These are phyloP conservation scores for Sclerotinia sclerotiorum DNA, from an alignment of 2,329 filamentous ascomycete species.

Conservation along the genomic window DNA sequence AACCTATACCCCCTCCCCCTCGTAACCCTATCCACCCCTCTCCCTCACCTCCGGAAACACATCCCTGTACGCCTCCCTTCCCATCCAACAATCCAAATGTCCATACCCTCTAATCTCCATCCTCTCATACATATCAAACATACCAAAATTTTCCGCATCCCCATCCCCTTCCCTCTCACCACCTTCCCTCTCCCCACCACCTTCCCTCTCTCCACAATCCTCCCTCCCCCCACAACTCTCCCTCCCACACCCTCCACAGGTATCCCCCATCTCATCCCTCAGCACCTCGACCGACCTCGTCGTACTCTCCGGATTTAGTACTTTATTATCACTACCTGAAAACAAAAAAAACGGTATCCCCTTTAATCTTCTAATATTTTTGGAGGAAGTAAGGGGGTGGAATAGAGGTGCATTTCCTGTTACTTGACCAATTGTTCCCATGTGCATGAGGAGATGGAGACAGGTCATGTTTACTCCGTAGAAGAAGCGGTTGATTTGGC, in stretches of 20 bases:
- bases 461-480: slow-evolving; percentile 61
- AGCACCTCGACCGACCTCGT: slow-evolving; percentile 54
- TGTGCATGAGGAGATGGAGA: slow-evolving; percentile 56
- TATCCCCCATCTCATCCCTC: slow-evolving; percentile 45
- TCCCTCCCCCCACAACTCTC: slow-evolving; percentile 37
- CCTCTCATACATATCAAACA: slow-evolving; percentile 48
- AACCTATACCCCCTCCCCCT: slow-evolving; percentile 36
- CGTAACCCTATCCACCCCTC: slow-evolving; percentile 53
- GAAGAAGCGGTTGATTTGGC: slow-evolving; percentile 60
- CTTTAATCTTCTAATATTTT: slow-evolving; percentile 52
- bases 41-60: slow-evolving; percentile 57
- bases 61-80: slow-evolving; percentile 57
- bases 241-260: slow-evolving; percentile 42
- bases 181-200: slow-evolving; percentile 30
- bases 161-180: slow-evolving; percentile 48
- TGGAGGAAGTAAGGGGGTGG: slow-evolving; percentile 48
- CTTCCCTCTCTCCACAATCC: slow-evolving; percentile 41
- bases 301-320: slow-evolving; percentile 55
- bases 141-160: too few species aligned
- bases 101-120: slow-evolving; percentile 57
- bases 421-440: slow-evolving; percentile 52
- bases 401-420: slow-evolving; percentile 53
- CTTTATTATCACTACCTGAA: slow-evolving; percentile 56
- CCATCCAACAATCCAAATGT: slow-evolving; percentile 64
- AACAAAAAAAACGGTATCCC: slow-evolving; percentile 58